These are phyloP conservation scores for Ogataea neopini DNA, from an alignment of 805 yeast genomes.

Conservation along the genomic window DNA sequence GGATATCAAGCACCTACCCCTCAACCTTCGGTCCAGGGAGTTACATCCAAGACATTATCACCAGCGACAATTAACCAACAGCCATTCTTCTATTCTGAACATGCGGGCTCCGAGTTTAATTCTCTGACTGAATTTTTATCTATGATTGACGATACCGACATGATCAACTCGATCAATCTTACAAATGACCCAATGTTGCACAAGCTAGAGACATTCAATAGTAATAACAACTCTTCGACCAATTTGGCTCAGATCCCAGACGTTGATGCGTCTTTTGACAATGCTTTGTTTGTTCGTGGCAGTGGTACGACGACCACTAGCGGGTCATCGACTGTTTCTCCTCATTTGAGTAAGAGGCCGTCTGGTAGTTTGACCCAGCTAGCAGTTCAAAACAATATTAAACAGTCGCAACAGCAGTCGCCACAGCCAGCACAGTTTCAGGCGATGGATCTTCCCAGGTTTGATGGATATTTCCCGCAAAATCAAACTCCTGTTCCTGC, in stretches of 20 bases:
- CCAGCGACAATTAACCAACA: conserved; percentile 49
- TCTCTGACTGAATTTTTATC: conserved; percentile 86
- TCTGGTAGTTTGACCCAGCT: conserved; percentile 20
- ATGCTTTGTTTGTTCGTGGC: conserved; percentile 12
- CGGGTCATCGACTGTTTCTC: conserved; percentile 7
- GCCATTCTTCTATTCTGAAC: conserved; percentile 85
- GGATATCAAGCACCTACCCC: conserved; percentile 4
- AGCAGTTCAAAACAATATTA: conserved; percentile 20
- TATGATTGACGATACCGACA: conserved; percentile 84
- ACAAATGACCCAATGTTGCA: conserved; percentile 40
- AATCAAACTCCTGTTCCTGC: conserved; percentile 5
- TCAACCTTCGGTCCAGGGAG: conserved; percentile 6
- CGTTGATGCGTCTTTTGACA: conserved; percentile 20
- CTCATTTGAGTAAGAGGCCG: conserved; percentile 12
- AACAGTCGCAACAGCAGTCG: conserved; percentile 15
- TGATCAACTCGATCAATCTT: conserved; percentile 45
- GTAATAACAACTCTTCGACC: conserved; percentile 25
- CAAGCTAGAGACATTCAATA: conserved; percentile 33
- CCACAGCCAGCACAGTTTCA: conserved; percentile 12
- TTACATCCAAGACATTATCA: conserved; percentile 15
- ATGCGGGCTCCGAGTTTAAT: conserved; percentile 89
- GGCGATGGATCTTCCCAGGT: conserved; percentile 1
- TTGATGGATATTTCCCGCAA: conserved; percentile 10
- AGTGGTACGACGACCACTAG: conserved; percentile 1
- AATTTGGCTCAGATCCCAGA: conserved; percentile 16